Conservation (phyloP, 352 stramenopile genomes). For the Globisporangium acanthophoron region DNA sequence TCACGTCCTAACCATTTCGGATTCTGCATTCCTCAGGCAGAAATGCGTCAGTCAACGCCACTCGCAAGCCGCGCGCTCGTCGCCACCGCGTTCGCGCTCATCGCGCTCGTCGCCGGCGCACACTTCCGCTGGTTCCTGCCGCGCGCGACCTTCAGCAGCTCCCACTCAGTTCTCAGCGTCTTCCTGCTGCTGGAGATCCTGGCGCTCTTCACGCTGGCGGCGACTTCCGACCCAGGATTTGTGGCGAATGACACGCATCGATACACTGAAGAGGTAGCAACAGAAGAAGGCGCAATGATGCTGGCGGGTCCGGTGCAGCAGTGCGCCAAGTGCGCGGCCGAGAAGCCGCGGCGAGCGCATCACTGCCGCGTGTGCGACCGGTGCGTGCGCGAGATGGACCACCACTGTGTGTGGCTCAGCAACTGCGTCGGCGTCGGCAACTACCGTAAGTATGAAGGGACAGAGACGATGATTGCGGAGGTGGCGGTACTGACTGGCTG, state of each 20-base stretch:
- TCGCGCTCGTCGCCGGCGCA: conserved; percentile 19
- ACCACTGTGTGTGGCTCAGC: conserved; percentile 97
- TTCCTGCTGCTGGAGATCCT: conserved; percentile 31
- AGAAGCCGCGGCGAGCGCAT: conserved; percentile 36
- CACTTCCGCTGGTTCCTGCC: conserved; percentile 31
- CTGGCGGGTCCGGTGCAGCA: background rate
- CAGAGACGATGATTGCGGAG: background rate
- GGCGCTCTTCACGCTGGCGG: conserved; percentile 34
- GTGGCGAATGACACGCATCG: conserved; percentile 9
- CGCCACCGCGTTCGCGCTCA: conserved; percentile 24
- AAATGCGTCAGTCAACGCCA: background rate
- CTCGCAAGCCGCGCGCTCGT: conserved; percentile 22
- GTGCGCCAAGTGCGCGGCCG: conserved; percentile 9
- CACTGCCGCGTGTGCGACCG: conserved; percentile 80
- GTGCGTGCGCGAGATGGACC: conserved; percentile 96
- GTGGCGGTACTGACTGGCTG: background rate
- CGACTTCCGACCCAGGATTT: conserved; percentile 35
- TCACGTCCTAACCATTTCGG: background rate
- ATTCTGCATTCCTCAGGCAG: background rate
- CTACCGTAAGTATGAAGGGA: conserved; percentile 43
- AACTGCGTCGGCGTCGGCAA: conserved; percentile 97
- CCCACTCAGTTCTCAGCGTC: conserved; percentile 10
- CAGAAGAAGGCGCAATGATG: background rate
- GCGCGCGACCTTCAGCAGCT: background rate
- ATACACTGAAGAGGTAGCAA: background rate